Conservation (phyloP, 1,284 basidiomycete genomes). For the Meira miltonrushii region DNA sequence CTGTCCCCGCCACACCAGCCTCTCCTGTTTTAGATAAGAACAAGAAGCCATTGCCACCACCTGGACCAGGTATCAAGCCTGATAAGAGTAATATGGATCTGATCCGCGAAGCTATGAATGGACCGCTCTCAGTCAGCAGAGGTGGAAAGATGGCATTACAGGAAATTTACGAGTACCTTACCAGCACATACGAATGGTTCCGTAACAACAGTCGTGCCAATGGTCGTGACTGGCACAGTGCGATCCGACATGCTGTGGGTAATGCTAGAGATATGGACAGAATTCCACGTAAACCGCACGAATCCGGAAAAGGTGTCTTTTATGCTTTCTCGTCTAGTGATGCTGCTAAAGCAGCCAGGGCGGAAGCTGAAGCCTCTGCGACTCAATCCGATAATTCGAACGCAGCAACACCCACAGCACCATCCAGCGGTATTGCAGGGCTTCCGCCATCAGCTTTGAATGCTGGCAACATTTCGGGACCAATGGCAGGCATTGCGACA, state of each 20-base stretch:
- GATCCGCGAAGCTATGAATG: slow-evolving; percentile 41
- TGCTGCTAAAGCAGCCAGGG: slow-evolving; percentile 11
- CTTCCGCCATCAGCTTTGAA: neutral
- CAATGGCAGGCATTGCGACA: neutral
- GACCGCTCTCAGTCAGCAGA: slow-evolving; percentile 49
- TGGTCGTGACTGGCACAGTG: slow-evolving; percentile 48
- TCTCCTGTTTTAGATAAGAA: neutral
- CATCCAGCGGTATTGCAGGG: neutral
- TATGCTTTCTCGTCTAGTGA: slow-evolving; percentile 42
- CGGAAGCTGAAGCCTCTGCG: neutral
- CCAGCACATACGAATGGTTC: slow-evolving; percentile 82
- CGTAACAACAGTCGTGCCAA: slow-evolving; percentile 49
- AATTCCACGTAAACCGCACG: slow-evolving; percentile 40
- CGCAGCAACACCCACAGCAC: neutral
- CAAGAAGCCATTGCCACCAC: slow-evolving; percentile 2
- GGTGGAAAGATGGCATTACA: slow-evolving; percentile 81
- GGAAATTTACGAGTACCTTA: slow-evolving; percentile 87
- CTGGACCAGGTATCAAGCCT: slow-evolving; percentile 38
- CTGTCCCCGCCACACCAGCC: neutral
- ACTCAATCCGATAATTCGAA: neutral
- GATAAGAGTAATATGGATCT: slow-evolving; percentile 44
- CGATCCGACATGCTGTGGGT: slow-evolving; percentile 45
- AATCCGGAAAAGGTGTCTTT: slow-evolving; percentile 48
- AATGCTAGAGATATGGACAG: slow-evolving; percentile 43
- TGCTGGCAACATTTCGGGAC: neutral